Percentiles rank a stretch among this genome's conserved stretches.
These are phyloP conservation scores for Alternaria novae-zelandiae DNA, from an alignment of 2,329 filamentous ascomycete genomes.

Conservation along the genomic window DNA sequence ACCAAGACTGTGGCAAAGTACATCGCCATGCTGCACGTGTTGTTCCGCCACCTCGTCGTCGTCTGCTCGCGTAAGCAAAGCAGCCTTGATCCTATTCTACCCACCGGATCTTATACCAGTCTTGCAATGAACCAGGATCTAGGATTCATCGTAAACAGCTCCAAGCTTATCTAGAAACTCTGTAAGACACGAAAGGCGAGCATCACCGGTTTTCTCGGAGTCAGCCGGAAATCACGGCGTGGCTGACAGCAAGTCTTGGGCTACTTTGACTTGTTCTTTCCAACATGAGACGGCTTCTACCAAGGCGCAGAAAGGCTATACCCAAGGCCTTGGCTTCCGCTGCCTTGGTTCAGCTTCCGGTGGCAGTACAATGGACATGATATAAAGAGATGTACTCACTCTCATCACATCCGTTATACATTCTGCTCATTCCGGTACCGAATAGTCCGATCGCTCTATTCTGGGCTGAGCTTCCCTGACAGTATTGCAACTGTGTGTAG, in stretches of 20 bases:
- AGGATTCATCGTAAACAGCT: not conserved
- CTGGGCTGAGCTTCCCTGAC: not conserved
- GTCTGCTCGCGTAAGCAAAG: not conserved
- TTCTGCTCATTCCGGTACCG: not conserved
- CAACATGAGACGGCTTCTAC: not conserved
- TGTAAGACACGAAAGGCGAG: not conserved
- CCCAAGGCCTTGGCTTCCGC: slow-evolving; percentile 2
- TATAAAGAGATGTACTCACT: slow-evolving; percentile 3
- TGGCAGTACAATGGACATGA: not conserved
- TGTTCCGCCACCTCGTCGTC: not conserved
- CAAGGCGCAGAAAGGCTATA: not conserved
- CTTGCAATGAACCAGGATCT: not conserved
- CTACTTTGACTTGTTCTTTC: not conserved
- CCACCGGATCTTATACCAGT: not conserved
- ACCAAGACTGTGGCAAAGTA: not conserved
- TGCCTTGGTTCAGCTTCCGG: not conserved
- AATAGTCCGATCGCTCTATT: not conserved
- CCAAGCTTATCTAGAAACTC: not conserved
- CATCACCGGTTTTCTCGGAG: not conserved
- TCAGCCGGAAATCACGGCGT: slow-evolving; percentile 1
- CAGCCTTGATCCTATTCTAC: not conserved
- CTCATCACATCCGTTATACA: not conserved
- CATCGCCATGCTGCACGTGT: not conserved
- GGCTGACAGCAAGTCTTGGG: not conserved
- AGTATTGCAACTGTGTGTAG: not conserved